Evolutionary conservation across 192 early-diverging fungal species (phyloP).

Genomic region (Coemansia sp.): DNA sequence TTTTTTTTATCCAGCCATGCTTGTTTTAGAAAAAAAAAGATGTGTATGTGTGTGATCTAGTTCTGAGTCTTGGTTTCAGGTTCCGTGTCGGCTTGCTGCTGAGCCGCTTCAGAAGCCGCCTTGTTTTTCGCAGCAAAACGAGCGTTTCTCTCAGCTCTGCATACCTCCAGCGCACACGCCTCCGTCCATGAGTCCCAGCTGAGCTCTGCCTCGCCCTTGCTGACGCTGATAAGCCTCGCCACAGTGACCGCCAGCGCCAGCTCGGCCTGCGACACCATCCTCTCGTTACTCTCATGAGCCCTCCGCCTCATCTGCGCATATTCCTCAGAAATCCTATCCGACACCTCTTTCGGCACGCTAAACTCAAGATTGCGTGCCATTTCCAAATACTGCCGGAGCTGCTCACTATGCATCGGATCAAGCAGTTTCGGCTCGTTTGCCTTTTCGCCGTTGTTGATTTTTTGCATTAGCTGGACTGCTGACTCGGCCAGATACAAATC

Average conservation of each 20-base stretch:
- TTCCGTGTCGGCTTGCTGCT: background rate
- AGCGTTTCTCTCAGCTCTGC: constrained; percentile 26
- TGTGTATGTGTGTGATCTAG: background rate
- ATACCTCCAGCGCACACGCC: constrained; percentile 33
- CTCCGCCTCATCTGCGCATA: constrained; percentile 38
- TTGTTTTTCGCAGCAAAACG: background rate
- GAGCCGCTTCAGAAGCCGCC: background rate
- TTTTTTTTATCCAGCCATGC: too few species aligned
- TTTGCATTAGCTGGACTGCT: constrained; percentile 19
- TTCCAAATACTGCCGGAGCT: constrained; percentile 65
- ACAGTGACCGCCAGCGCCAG: constrained; percentile 47
- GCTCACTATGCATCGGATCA: constrained; percentile 51
- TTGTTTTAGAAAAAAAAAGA: too few species aligned
- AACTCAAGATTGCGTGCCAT: constrained; percentile 57
- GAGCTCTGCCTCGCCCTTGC: constrained; percentile 44
- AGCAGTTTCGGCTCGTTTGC: constrained; percentile 27
- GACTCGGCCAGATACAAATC: constrained; percentile 53
- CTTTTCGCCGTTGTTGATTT: background rate
- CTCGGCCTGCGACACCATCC: constrained; percentile 51
- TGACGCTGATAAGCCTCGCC: constrained; percentile 46
- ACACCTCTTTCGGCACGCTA: constrained; percentile 62
- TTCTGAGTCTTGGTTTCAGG: background rate
- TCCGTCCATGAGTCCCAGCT: constrained; percentile 47
- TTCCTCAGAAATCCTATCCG: constrained; percentile 60
- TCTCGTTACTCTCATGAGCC: constrained; percentile 36